Evolutionary conservation across 352 stramenopile genomes (phyloP).

Genomic region (Blastocystis sp.): DNA sequence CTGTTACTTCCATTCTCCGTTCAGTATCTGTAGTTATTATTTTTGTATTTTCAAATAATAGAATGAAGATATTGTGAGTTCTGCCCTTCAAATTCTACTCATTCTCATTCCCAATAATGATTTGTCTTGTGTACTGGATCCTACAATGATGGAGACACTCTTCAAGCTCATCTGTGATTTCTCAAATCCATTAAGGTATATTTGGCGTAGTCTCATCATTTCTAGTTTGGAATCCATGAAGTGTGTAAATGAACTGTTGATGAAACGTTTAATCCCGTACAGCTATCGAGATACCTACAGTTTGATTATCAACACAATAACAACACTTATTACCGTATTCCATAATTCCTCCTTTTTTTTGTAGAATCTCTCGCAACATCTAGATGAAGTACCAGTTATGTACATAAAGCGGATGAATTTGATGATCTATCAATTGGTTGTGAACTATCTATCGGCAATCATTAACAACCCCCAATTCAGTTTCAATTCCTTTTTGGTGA

Average conservation of each 20-base stretch:
- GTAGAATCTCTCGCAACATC: background rate
- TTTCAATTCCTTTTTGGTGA: background rate
- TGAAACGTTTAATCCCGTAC: constrained; percentile 54
- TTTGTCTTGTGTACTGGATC: constrained; percentile 31
- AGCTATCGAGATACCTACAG: constrained; percentile 21
- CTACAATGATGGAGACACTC: background rate
- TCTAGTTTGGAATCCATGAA: constrained; percentile 39
- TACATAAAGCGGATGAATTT: constrained; percentile 52
- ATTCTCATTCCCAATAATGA: constrained; percentile 48
- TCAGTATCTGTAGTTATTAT: background rate
- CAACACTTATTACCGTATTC: background rate
- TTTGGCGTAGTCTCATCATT: background rate
- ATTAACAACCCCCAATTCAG: background rate
- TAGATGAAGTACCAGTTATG: background rate
- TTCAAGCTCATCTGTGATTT: constrained; percentile 50
- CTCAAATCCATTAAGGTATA: constrained; percentile 16
- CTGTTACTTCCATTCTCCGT: background rate
- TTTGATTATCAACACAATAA: constrained; percentile 12
- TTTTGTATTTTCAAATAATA: background rate
- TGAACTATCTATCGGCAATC: constrained; percentile 36
- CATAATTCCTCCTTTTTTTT: background rate
- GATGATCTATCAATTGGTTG: constrained; percentile 1
- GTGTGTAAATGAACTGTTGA: constrained; percentile 49
- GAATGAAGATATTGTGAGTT: background rate
- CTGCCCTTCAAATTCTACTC: constrained; percentile 1